Evolutionary conservation across 2,329 filamentous ascomycete species (phyloP).

Genomic region (Hymenoscyphus occultus): DNA sequence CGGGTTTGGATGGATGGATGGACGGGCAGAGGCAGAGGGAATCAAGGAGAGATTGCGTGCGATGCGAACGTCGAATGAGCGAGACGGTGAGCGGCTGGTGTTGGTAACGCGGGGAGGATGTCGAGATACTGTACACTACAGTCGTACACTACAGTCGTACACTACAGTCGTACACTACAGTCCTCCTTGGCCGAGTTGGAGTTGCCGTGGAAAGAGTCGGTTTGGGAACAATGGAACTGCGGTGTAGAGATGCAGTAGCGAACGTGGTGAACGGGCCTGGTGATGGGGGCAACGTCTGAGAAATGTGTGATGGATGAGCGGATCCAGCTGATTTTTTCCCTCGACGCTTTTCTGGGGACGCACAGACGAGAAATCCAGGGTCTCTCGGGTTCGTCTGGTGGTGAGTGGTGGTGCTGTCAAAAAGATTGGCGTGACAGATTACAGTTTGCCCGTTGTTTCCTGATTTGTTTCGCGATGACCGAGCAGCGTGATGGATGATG

Average conservation of each 20-base stretch:
- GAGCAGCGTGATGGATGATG: constrained; percentile 5
- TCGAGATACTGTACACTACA: background rate
- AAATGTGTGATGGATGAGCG: background rate
- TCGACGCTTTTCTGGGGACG: constrained; percentile 14
- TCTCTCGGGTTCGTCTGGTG: constrained; percentile 13
- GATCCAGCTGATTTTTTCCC: constrained; percentile 2
- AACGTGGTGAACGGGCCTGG: constrained; percentile 6
- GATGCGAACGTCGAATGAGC: background rate
- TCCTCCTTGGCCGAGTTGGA: too few relatives aligned
- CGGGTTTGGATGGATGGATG: background rate
- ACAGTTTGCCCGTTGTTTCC: constrained; percentile 20
- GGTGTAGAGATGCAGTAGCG: background rate
- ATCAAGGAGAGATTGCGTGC: background rate
- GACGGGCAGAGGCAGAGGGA: background rate
- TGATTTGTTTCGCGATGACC: constrained; percentile 25
- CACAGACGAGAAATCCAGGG: constrained; percentile 17
- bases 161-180: too few relatives aligned
- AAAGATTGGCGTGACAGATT: constrained; percentile 8
- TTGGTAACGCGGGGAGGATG: background rate
- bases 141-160: too few relatives aligned
- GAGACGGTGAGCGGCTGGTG: background rate
- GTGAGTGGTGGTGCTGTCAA: constrained; percentile 3
- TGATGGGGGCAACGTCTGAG: constrained; percentile 7
- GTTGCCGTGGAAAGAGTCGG: background rate
- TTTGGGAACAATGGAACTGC: background rate